Base-by-base conservation (phyloP, 2,329 filamentous ascomycete genomes). In the Cercospora sp. region DNA sequence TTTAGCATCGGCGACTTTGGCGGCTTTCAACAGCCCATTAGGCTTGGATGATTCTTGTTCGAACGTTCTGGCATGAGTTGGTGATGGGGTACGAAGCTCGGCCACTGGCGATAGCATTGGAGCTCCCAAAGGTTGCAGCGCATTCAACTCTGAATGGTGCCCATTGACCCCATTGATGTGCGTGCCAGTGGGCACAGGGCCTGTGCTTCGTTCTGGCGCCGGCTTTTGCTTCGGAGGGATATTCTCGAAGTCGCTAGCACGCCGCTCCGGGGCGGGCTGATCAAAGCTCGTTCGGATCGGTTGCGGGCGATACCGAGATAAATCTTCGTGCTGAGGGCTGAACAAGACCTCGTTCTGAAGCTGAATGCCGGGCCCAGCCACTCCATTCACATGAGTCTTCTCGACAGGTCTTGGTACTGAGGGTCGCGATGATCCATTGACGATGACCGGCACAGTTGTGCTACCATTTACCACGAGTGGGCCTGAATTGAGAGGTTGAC, bases 61-160 rank as follows among this genome's bases (percentile, higher is more conserved):
- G 60, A 84, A 80, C 59, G 84, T 88, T 64, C 89, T 84, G 65
- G 81, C 81, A 12, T 85, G 82, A 3, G 85, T 90, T 1, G 91
- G 90, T 1, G 91, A 92, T 2, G 90, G 89, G 0, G 89, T 90
- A n/a, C 86, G 84, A 5, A 87, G 86, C 79, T 93, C 91, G 64
- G 90, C 90, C 0, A 93, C 91, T 0, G 91, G 91, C 0, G 91
- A 93, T 2, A 94, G 82, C 23, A 84, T 70, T 4, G 83, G 82
- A 36, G 71, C 74, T 7, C 70, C 62, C 26, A 70, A 59, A 26
- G 67, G 67, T n/a, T 55, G 63, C 16, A 55, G 57, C 23, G 39
- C 23, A 48, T 30, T 42, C 28, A 58, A 36, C 8, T 73, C 73
- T n/a, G 63, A 67, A 39, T 71, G 65, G 31, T 70, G 68, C 16